Evolutionary conservation across 129 eudicot species (phyloP).

Genomic region (Flaveria sonorensis): DNA sequence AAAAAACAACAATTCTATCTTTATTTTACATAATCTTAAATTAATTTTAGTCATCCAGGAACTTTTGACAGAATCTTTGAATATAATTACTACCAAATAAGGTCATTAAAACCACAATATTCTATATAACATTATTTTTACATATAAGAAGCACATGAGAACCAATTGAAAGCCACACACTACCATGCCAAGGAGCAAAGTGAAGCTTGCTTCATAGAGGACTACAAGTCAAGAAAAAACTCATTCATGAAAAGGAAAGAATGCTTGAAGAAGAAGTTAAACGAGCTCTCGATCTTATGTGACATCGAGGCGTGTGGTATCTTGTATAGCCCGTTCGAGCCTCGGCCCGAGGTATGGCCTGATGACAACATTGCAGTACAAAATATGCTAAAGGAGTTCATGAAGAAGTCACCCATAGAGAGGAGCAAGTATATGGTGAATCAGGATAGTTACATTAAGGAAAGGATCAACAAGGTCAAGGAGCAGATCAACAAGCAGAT

Average conservation of each 20-base stretch:
- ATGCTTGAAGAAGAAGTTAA: conserved; percentile 32
- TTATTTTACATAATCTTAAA: not conserved
- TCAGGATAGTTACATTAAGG: conserved; percentile 22
- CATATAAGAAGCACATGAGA: not conserved
- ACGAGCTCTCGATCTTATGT: conserved; percentile 43
- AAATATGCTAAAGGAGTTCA: conserved; percentile 28
- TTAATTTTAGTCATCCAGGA: not conserved
- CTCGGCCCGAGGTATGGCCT: conserved; percentile 42
- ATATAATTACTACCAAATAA: not conserved
- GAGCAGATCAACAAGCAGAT: conserved; percentile 16
- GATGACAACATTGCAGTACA: conserved; percentile 1
- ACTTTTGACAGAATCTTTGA: not conserved
- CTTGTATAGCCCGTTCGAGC: conserved; percentile 26
- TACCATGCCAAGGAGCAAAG: conserved; percentile 40
- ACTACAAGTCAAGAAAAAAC: conserved; percentile 21
- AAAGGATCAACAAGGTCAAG: conserved; percentile 24
- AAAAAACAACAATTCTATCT: not conserved
- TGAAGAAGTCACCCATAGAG: conserved; percentile 3
- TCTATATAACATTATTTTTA: not conserved
- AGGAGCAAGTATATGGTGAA: conserved; percentile 30
- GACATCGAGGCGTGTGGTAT: conserved; percentile 41
- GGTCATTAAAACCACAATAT: conserved; percentile 1
- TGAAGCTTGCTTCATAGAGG: conserved; percentile 32
- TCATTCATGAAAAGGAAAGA: conserved; percentile 41
- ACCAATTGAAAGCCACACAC: not conserved